These are phyloP conservation scores for Zygoascus flipseniorum DNA, from an alignment of 805 yeast species.

Conservation along the genomic window DNA sequence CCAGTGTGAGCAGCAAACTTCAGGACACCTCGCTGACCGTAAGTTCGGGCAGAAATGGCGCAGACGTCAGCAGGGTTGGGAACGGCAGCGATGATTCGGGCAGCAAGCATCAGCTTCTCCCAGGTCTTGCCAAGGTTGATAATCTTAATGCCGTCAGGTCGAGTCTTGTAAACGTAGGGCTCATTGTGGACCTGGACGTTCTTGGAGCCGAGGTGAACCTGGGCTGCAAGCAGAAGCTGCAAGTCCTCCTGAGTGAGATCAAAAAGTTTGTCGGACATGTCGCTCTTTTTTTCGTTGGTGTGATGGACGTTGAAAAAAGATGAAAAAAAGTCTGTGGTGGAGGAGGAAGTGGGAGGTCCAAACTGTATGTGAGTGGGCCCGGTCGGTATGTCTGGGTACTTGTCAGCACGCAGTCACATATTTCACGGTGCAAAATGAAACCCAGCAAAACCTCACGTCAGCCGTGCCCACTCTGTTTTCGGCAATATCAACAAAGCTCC, in stretches of 20 bases:
- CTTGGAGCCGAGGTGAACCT: conserved; percentile 99
- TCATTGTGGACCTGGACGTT: conserved; percentile 97
- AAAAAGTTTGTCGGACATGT: conserved; percentile 12
- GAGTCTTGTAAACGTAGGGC: conserved; percentile 74
- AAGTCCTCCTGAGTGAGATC: conserved; percentile 93
- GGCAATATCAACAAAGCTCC: too few relatives aligned
- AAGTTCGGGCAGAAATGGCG: conserved; percentile 97
- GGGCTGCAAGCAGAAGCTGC: conserved; percentile 98
- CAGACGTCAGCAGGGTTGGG: conserved; percentile 98
- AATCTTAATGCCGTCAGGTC: conserved; percentile 99
- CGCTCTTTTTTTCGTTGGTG: not conserved
- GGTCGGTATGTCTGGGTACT: not conserved
- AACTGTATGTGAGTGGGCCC: not conserved
- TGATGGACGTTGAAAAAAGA: not conserved
- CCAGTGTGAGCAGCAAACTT: conserved; percentile 99
- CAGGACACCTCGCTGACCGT: conserved; percentile 99
- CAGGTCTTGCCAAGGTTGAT: conserved; percentile 99
- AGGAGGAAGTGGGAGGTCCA: not conserved
- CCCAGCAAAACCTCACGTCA: too few relatives aligned
- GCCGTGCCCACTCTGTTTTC: too few relatives aligned
- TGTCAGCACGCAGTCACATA: not conserved
- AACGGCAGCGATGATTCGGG: conserved; percentile 98
- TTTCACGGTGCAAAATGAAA: not conserved
- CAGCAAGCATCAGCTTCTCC: conserved; percentile 99
- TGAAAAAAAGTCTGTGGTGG: not conserved